Evolutionary conservation across 2,329 filamentous ascomycete species (phyloP).

Genomic region (Clonostachys byssicola): DNA sequence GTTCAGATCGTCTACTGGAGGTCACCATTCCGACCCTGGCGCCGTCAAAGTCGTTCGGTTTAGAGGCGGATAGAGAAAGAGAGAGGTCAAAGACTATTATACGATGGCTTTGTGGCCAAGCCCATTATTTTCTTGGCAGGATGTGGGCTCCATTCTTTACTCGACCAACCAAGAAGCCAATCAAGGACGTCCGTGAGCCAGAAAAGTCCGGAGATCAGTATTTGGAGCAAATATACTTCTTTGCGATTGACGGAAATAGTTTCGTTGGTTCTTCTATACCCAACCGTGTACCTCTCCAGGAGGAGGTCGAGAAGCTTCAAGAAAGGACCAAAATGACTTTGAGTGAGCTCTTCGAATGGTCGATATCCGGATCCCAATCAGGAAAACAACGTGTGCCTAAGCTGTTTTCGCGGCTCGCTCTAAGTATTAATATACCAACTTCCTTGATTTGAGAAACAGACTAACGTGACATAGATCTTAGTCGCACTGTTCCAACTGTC

Average conservation of each 20-base stretch:
- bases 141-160: constrained; percentile 43
- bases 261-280: constrained; percentile 20
- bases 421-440: constrained; percentile 32
- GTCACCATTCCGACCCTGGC: constrained; percentile 40
- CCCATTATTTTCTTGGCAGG: constrained; percentile 40
- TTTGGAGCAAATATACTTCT: constrained; percentile 44
- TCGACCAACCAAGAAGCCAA: constrained; percentile 29
- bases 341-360: constrained; percentile 44
- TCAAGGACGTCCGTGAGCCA: constrained; percentile 22
- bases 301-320: constrained; percentile 10
- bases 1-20: constrained; percentile 55
- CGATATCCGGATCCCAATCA: constrained; percentile 33
- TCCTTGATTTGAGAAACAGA: too few species aligned
- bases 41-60: constrained; percentile 6
- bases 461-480: constrained; percentile 34
- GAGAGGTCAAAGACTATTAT: constrained; percentile 14
- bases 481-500: constrained; percentile 41
- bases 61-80: constrained; percentile 11
- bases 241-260: constrained; percentile 45
- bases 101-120: constrained; percentile 15
- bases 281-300: constrained; percentile 10
- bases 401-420: constrained; percentile 51
- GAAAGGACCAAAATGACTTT: constrained; percentile 27
- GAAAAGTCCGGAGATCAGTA: constrained; percentile 18
- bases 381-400: constrained; percentile 43